Conservation (phyloP, 176 grass and related monocot species). For the Elaeis guineensis region DNA sequence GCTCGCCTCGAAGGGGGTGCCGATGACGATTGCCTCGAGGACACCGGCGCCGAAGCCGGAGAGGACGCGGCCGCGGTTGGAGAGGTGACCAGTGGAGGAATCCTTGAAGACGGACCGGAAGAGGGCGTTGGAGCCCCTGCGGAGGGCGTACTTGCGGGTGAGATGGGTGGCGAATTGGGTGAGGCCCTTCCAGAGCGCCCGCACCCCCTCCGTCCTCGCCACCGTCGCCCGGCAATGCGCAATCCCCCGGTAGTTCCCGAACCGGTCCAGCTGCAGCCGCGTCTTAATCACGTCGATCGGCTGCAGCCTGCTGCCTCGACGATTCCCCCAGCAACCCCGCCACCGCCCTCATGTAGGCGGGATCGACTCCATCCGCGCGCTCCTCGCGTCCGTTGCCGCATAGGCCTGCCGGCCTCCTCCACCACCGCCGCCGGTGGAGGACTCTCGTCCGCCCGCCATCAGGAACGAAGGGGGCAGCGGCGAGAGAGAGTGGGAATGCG, state of each 20-base stretch:
- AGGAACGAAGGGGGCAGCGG: no score
- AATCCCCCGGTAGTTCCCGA: conserved; percentile 59
- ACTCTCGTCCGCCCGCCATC: no score
- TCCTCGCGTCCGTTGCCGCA: no score
- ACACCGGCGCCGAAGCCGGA: conserved; percentile 88
- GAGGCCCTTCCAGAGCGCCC: conserved; percentile 92
- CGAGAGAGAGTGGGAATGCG: no score
- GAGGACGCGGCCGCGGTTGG: conserved; percentile 47
- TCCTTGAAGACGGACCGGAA: conserved; percentile 93
- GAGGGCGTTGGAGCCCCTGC: conserved; percentile 83
- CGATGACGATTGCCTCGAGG: conserved; percentile 85
- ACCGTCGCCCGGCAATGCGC: conserved; percentile 67
- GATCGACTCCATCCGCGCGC: conserved; percentile 12
- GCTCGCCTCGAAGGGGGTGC: conserved; percentile 93
- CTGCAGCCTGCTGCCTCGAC: conserved; percentile 95
- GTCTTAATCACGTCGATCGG: conserved; percentile 98
- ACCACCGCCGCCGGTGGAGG: no score
- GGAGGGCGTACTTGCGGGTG: conserved; percentile 92
- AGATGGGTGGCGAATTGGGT: conserved; percentile 96
- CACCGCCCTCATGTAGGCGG: conserved; percentile 67
- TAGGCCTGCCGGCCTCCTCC: no score
- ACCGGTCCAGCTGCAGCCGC: conserved; percentile 75
- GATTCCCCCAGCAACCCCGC: conserved; percentile 71
- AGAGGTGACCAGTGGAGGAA: conserved; percentile 50
- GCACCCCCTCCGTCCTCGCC: conserved; percentile 59